Evolutionary conservation across 306 rosid species (phyloP).

Genomic region (Acmispon strigosus): DNA sequence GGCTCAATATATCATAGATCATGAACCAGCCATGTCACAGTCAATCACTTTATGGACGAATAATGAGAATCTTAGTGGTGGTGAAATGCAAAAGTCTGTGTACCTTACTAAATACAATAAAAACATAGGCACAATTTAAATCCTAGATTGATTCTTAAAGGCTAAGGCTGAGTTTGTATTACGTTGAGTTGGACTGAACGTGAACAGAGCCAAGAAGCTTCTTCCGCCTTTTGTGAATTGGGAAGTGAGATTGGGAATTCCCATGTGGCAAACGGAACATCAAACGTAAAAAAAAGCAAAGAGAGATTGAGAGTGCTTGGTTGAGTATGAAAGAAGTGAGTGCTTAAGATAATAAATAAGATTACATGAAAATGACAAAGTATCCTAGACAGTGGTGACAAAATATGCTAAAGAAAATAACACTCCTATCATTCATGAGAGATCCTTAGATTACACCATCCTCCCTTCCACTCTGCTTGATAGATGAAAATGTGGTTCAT

Average conservation of each 20-base stretch:
- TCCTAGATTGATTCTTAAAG: neutral
- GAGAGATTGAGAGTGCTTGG: too few species aligned
- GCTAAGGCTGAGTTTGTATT: too few species aligned
- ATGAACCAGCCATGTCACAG: too few species aligned
- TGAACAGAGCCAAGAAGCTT: too few species aligned
- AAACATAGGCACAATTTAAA: neutral
- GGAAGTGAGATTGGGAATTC: too few species aligned
- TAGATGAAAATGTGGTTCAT: neutral
- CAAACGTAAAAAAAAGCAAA: too few species aligned
- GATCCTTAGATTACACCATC: neutral
- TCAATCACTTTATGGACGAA: too few species aligned
- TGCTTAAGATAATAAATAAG: too few species aligned
- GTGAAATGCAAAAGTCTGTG: neutral
- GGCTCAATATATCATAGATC: neutral
- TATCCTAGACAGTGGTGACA: neutral
- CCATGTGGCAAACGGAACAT: too few species aligned
- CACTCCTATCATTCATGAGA: neutral
- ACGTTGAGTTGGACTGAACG: too few species aligned
- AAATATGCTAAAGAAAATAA: neutral
- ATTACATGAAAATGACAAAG: too few species aligned
- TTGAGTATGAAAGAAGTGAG: neutral
- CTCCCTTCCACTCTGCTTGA: neutral
- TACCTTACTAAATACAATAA: neutral
- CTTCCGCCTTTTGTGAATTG: too few species aligned
- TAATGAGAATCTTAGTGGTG: neutral